Percentiles rank a stretch among this genome's conserved stretches.
Conservation (phyloP, 2,329 filamentous ascomycete species). For the Calonectria montana region DNA sequence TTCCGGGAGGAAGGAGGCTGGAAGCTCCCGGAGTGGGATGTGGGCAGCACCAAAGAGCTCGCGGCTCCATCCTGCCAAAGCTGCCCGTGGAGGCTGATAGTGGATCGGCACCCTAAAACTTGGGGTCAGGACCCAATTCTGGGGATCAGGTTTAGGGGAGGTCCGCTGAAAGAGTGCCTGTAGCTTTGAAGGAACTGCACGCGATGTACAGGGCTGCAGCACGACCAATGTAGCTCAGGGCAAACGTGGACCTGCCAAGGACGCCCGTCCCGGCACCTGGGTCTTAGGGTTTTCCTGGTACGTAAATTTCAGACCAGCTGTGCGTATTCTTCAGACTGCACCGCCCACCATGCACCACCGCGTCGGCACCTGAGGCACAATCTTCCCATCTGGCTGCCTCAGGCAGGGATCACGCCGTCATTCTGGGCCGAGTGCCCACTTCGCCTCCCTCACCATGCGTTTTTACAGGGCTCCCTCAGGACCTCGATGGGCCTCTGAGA, state of each 20-base stretch:
- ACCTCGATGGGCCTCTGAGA: background rate
- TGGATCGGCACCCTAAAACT: constrained; percentile 23
- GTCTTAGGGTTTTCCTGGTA: constrained; percentile 6
- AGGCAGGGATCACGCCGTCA: constrained; percentile 41
- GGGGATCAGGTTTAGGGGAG: constrained; percentile 14
- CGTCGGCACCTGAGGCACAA: constrained; percentile 36
- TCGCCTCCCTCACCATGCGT: constrained; percentile 18
- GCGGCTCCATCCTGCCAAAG: background rate
- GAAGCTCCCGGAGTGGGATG: constrained; percentile 9
- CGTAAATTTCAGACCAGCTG: constrained; percentile 39
- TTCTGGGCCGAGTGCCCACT: constrained; percentile 33
- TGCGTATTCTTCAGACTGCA: constrained; percentile 35
- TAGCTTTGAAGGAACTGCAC: constrained; percentile 1
- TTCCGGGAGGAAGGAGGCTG: constrained; percentile 17
- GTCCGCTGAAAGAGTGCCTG: constrained; percentile 12
- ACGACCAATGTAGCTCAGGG: background rate
- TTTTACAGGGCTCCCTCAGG: constrained; percentile 30
- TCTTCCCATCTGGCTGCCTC: constrained; percentile 39
- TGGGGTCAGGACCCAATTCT: constrained; percentile 10
- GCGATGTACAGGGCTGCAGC: constrained; percentile 18
- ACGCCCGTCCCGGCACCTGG: background rate
- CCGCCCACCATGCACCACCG: background rate
- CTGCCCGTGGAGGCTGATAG: constrained; percentile 19
- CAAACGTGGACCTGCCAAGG: background rate
- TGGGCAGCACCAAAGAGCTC: constrained; percentile 5